Percentiles rank a stretch among this genome's conserved stretches.
Conservation (phyloP, 2,329 filamentous ascomycete genomes). For the Blastomyces parvus region DNA sequence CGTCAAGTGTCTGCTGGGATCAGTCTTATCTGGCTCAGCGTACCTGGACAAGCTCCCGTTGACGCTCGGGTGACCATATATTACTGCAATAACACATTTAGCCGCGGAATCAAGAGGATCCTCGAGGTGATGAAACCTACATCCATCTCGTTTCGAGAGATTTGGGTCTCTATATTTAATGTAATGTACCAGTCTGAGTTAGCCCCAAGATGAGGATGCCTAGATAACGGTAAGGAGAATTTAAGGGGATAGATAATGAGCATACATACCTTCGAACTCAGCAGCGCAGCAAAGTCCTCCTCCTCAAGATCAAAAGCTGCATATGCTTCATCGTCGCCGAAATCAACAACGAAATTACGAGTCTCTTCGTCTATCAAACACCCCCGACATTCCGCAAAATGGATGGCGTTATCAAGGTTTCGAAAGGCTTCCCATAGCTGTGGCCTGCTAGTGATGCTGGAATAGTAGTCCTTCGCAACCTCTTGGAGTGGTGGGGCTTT, state of each 20-base stretch:
- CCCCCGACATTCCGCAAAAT: slow-evolving; percentile 25
- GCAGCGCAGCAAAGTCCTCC: slow-evolving; percentile 27
- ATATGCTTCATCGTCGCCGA: slow-evolving; percentile 35
- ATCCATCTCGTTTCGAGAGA: slow-evolving; percentile 59
- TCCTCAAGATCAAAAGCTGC: slow-evolving; percentile 31
- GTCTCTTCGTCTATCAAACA: slow-evolving; percentile 25
- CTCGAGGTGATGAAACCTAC: slow-evolving; percentile 33
- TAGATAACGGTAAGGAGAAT: neutral
- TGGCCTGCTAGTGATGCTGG: slow-evolving; percentile 18
- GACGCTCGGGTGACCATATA: slow-evolving; percentile 57
- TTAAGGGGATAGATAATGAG: neutral
- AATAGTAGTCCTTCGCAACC: slow-evolving; percentile 24
- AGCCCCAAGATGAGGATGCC: neutral
- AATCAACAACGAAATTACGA: slow-evolving; percentile 36
- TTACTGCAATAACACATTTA: slow-evolving; percentile 41
- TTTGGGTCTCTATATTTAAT: slow-evolving; percentile 33
- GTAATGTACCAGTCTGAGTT: neutral
- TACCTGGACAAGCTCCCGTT: slow-evolving; percentile 47
- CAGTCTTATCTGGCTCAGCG: neutral
- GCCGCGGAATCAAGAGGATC: slow-evolving; percentile 7
- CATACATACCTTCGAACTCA: slow-evolving; percentile 26
- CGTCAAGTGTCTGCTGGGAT: neutral
- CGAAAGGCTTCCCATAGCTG: slow-evolving; percentile 23
- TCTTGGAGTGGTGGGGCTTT: slow-evolving; percentile 17
- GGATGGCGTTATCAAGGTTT: slow-evolving; percentile 29